Base-by-base conservation (phyloP, 2,329 filamentous ascomycete genomes). In the Claviceps citrina region DNA sequence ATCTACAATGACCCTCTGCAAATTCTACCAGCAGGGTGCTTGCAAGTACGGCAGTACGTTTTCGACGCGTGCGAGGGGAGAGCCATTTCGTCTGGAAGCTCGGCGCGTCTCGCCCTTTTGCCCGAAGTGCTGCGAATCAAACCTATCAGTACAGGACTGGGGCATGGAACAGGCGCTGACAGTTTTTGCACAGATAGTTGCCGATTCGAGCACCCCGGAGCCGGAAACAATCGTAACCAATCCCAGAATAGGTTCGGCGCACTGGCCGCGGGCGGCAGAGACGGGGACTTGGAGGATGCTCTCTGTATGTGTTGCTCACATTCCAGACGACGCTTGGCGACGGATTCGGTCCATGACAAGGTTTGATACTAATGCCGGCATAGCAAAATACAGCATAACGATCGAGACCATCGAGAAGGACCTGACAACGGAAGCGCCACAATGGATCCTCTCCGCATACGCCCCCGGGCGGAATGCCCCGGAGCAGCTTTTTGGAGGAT, bases 381-480 rank as follows among this genome's bases (percentile, higher is more conserved):
- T 39, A 52, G 49, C 37, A 43, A 59, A 64, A 4, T 74, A 75
- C 54, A 67, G 60, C 33, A 58, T 86, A 31, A 71, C 62, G n/a
- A 60, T 62, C 31, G 72, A 73, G 0, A 62, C 61, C 2, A 79
- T 93, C 49, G 68, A 70, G 44, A 61, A 62, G 39, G 85, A 93
- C 53, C 66, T 93, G 34, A 73, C 68, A 1, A 66, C 68, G 18
- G 84, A 91, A 44, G 70, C 72, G 7, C 89, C 89, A 15, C 63
- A 74, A 66, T 96, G 87, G 82, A 79, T 91, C 4, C 70, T 95
- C 19, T 94, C 87, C 1, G 72, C 81, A 18, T 96, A 94, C 58
- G 84, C 78, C 0, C 86, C 87, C 0, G 81, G 81, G 4, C 71
- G 67, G 51, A 74, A 86, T 49, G 76, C 81, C 1, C 87, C 87